Conservation (phyloP, 371 early-diverging fungal species). For the Mucor plumbeus region DNA sequence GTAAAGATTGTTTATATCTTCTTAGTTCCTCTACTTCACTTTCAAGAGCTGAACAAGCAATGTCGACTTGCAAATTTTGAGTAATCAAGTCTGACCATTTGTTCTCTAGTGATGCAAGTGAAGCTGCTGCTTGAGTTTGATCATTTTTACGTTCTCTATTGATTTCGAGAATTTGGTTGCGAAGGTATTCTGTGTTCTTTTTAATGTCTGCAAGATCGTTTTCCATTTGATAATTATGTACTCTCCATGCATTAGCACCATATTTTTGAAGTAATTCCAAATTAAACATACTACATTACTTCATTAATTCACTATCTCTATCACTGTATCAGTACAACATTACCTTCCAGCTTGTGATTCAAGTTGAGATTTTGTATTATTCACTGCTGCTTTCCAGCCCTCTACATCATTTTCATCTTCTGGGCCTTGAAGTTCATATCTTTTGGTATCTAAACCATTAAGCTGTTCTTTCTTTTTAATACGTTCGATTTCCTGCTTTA, state of each 20-base stretch:
- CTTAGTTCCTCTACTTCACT: conserved; percentile 56
- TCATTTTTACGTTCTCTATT: conserved; percentile 75
- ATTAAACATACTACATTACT: conserved; percentile 61
- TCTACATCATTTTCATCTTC: conserved; percentile 46
- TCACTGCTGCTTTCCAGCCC: conserved; percentile 70
- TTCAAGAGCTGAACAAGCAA: conserved; percentile 62
- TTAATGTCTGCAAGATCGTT: conserved; percentile 48
- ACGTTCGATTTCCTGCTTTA: conserved; percentile 70
- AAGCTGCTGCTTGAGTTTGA: conserved; percentile 65
- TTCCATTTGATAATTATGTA: conserved; percentile 84
- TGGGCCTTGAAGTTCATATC: conserved; percentile 70
- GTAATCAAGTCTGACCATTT: conserved; percentile 70
- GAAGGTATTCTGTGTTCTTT: conserved; percentile 53
- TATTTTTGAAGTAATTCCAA: conserved; percentile 82
- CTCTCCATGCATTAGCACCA: conserved; percentile 85
- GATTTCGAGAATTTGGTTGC: conserved; percentile 59
- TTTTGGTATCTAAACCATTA: conserved; percentile 60
- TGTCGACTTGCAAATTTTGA: conserved; percentile 64
- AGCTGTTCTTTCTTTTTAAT: conserved; percentile 59
- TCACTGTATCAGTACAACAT: not conserved
- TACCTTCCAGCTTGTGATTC: conserved; percentile 81
- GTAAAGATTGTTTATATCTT: conserved; percentile 39
- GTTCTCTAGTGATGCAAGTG: conserved; percentile 59
- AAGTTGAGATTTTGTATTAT: conserved; percentile 84
- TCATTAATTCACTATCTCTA: not conserved